phyloP scores from a whole-genome alignment of 805 yeast species.

The Candida broadrunensis region DNA sequence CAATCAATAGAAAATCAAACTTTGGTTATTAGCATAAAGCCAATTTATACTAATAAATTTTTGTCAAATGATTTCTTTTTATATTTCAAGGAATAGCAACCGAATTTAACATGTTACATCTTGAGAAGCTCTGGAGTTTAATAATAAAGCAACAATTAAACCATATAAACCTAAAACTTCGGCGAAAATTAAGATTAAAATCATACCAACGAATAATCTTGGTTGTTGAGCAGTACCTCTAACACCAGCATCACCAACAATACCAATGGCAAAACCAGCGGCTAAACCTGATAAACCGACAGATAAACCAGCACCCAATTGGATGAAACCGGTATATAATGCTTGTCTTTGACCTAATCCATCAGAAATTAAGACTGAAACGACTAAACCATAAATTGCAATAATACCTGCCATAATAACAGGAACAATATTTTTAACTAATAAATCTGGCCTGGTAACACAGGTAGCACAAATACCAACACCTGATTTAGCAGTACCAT shows the following conservation, averaged over 20 bases:
- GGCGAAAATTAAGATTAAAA: conserved; percentile 96
- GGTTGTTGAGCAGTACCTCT: conserved; percentile 99
- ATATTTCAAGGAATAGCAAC: not conserved
- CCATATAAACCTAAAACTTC: conserved; percentile 99
- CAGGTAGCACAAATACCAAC: conserved; percentile 99
- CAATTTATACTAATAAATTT: too few relatives aligned
- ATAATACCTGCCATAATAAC: conserved; percentile 99
- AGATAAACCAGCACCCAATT: conserved; percentile 95
- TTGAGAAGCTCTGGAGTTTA: conserved; percentile 96
- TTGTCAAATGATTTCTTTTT: too few relatives aligned
- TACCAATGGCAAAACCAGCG: conserved; percentile 99
- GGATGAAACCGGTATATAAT: conserved; percentile 94
- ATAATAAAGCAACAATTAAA: conserved; percentile 93
- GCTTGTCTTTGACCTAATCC: conserved; percentile 89
- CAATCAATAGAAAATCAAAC: not conserved
- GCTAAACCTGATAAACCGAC: conserved; percentile 97
- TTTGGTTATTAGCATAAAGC: too few relatives aligned
- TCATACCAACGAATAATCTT: conserved; percentile 97
- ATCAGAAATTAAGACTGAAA: conserved; percentile 89
- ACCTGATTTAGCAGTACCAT: conserved; percentile 99
- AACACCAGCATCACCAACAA: conserved; percentile 99
- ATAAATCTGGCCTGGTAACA: conserved; percentile 93
- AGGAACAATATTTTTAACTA: conserved; percentile 92
- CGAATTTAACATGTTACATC: conserved; percentile 71
- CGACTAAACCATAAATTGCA: conserved; percentile 97